Conservation (phyloP, 805 yeast species). For the Yamadazyma nakazawae region DNA sequence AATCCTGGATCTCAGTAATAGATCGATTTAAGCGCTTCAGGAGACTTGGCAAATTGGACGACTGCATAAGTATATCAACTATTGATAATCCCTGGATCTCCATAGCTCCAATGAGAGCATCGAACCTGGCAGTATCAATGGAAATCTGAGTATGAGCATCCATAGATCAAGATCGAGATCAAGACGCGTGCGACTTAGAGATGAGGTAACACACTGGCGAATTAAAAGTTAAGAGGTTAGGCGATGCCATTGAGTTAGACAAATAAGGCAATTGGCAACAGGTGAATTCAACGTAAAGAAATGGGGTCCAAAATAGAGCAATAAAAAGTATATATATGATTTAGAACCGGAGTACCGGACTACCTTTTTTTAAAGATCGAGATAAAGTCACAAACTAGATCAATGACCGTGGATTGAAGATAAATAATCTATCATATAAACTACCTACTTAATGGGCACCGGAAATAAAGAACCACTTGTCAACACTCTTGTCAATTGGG, state of each 20-base stretch:
- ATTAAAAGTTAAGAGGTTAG: no score
- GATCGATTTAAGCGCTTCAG: constrained; percentile 25
- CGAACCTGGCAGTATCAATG: constrained; percentile 10
- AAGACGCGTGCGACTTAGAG: constrained; percentile 2
- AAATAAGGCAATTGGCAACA: no score
- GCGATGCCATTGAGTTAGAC: no score
- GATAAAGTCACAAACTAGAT: background rate
- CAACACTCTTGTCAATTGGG: constrained; percentile 93
- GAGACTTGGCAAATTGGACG: constrained; percentile 15
- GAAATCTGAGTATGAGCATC: constrained; percentile 4
- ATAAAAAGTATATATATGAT: no score
- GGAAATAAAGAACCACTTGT: constrained; percentile 98
- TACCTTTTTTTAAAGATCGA: background rate
- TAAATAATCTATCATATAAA: no score
- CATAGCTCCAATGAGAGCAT: constrained; percentile 16
- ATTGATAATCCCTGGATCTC: constrained; percentile 24
- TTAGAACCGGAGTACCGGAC: no score
- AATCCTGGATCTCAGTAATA: constrained; percentile 24
- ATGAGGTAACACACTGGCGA: background rate
- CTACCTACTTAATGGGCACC: constrained; percentile 52
- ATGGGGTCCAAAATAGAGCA: no score
- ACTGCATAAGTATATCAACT: constrained; percentile 22
- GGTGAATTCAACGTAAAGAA: no score
- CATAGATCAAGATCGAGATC: background rate
- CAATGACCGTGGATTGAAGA: background rate